These are phyloP conservation scores for Globisporangium parvum DNA, from an alignment of 352 stramenopile species.

Conservation along the genomic window DNA sequence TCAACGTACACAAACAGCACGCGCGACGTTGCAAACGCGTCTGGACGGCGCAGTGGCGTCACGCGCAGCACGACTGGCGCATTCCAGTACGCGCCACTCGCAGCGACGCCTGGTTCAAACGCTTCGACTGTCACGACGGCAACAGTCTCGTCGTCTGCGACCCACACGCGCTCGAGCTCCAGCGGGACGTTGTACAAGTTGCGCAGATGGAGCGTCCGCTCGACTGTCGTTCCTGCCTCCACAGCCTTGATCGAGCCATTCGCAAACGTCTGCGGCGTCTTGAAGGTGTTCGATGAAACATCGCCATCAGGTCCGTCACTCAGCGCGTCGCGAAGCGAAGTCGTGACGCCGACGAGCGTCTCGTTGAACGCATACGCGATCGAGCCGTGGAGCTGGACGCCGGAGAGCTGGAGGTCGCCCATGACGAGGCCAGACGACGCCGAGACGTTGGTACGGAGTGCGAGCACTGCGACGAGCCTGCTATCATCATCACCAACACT, in stretches of 20 bases:
- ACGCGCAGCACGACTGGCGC: constrained; percentile 23
- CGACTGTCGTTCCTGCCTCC: constrained; percentile 1
- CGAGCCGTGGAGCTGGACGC: constrained; percentile 18
- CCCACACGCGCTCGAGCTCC: constrained; percentile 38
- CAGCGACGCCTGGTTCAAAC: constrained; percentile 20
- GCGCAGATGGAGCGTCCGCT: constrained; percentile 5
- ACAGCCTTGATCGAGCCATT: constrained; percentile 12
- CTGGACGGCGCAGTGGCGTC: constrained; percentile 3
- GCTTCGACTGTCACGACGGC: constrained; percentile 23
- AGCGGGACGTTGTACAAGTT: constrained; percentile 40
- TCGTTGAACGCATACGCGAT: constrained; percentile 23
- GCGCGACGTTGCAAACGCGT: constrained; percentile 4
- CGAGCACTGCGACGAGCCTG: constrained; percentile 18
- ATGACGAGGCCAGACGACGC: constrained; percentile 9
- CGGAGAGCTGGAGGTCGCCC: constrained; percentile 21
- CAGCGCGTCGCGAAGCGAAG: background rate
- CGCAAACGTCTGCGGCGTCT: constrained; percentile 2
- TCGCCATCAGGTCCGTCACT: background rate
- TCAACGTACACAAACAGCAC: constrained; percentile 27
- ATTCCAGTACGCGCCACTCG: constrained; percentile 22
- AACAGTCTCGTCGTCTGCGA: constrained; percentile 7
- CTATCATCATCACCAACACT: background rate
- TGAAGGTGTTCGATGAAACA: background rate
- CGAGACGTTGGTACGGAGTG: constrained; percentile 31
- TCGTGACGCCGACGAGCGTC: constrained; percentile 20